Base-by-base conservation (phyloP, 2,329 filamentous ascomycete species). In the Colletotrichum sp. region DNA sequence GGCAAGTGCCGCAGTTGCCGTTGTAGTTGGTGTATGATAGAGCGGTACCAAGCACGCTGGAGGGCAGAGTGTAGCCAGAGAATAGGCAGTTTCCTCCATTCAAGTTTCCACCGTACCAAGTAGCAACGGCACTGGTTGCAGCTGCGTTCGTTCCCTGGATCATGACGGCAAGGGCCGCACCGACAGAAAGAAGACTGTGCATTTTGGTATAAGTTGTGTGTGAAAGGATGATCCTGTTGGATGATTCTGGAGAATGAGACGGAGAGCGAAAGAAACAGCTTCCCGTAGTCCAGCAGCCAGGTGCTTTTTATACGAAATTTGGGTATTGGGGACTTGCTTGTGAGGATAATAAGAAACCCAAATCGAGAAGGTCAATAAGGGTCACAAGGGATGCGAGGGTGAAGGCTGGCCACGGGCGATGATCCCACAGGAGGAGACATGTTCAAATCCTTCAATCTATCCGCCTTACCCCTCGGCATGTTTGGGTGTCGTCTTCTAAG, bases 1-100 rank as follows among this genome's bases (percentile, higher is more conserved):
- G 70, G 26, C 73, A 75, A 28, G 70, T 73, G 9, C 73, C 73
- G 10, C 70, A 75, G 43, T 75, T 75, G 16, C 73, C 73, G 21
- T 72, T 52, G 39, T 73, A 75, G 24, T 75, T 65, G 55, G 70
- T 64, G 21, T 72, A 39, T 4, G 69, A 72, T 26, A 73, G n/a
- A 24, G 69, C 70, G n/a, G 73, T 73, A 6, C 73, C 73, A 12
- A 72, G 14, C 14, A 75, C 63, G 10, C 70, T 39, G 6, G 73
- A 30, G 6, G 73, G 73, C 4, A 75, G 48, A 18, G 70, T 73
- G 43, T 75, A 75, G 28, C 70, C 59, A 12, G 73, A 63, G 24
- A 75, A 73, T 6, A 39, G 18, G 39, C 73, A 75, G 9, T 72
- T 75, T 7, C 73, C 73, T 32, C 73, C 73, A 24, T 57, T 24